Evolutionary conservation across 305 asterid species (phyloP).

Genomic region (Withania somnifera): DNA sequence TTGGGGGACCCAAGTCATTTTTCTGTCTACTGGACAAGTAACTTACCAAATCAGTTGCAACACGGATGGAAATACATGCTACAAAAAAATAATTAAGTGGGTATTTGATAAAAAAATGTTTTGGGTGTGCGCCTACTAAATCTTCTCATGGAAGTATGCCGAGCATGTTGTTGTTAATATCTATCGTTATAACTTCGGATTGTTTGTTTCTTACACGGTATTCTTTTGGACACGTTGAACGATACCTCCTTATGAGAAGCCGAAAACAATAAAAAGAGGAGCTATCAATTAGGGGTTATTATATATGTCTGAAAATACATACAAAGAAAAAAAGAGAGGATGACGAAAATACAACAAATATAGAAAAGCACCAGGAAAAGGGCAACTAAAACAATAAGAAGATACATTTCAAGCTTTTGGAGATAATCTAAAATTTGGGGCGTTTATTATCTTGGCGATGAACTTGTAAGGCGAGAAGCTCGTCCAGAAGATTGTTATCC

Average conservation of each 20-base stretch:
- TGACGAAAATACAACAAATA: background rate
- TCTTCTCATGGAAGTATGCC: too few relatives aligned
- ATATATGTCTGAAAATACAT: background rate
- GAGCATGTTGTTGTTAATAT: too few relatives aligned
- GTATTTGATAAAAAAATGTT: too few relatives aligned
- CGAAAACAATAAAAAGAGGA: background rate
- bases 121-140: too few relatives aligned
- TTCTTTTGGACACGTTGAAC: background rate
- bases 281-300: background rate
- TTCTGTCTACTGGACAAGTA: too few relatives aligned
- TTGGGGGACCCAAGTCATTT: too few relatives aligned
- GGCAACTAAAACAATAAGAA: background rate
- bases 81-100: too few relatives aligned
- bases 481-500: slow-evolving; percentile 62
- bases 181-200: too few relatives aligned
- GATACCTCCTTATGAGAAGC: background rate
- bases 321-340: background rate
- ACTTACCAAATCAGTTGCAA: too few relatives aligned
- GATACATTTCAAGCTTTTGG: background rate
- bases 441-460: slow-evolving; percentile 3
- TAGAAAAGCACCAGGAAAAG: background rate
- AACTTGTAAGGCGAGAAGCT: slow-evolving; percentile 38
- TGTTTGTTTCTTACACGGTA: too few relatives aligned
- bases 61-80: too few relatives aligned
- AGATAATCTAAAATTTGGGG: background rate